Evolutionary conservation across 306 rosid species (phyloP).

Genomic region (Medicago ruthenica): DNA sequence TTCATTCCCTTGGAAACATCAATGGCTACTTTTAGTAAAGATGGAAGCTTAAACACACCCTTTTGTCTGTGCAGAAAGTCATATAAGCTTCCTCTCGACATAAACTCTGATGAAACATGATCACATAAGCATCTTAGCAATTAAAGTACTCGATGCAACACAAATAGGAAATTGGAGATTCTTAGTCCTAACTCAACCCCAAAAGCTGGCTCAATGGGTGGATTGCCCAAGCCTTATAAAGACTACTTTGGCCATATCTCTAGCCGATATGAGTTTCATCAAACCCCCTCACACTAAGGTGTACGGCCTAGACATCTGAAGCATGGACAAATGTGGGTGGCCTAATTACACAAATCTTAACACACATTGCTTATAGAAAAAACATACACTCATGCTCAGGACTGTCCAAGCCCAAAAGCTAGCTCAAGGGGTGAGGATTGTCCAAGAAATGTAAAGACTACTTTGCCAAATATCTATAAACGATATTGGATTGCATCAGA

Average conservation of each 20-base stretch:
- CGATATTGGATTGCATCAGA: background rate
- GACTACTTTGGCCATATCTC: background rate
- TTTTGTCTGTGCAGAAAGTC: constrained; percentile 96
- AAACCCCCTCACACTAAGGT: constrained; percentile 3
- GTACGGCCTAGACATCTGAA: background rate
- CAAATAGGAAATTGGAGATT: constrained; percentile 27
- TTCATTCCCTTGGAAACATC: constrained; percentile 97
- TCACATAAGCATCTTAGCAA: constrained; percentile 46
- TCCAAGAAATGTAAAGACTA: background rate
- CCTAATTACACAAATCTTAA: background rate
- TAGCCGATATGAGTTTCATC: background rate
- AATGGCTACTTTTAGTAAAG: constrained; percentile 90
- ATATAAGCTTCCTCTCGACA: constrained; percentile 92
- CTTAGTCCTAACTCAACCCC: constrained; percentile 5
- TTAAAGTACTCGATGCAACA: constrained; percentile 37
- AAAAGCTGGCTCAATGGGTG: background rate
- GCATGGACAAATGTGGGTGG: background rate
- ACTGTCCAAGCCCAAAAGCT: background rate
- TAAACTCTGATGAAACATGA: constrained; percentile 79
- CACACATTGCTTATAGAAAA: constrained; percentile 1
- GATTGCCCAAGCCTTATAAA: constrained; percentile 1
- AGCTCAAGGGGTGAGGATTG: background rate
- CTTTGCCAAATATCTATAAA: constrained; percentile 7
- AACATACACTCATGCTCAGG: background rate
- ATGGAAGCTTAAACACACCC: constrained; percentile 90